phyloP scores from a whole-genome alignment of 2,329 filamentous ascomycete species.

The Colletotrichum coccodes region DNA sequence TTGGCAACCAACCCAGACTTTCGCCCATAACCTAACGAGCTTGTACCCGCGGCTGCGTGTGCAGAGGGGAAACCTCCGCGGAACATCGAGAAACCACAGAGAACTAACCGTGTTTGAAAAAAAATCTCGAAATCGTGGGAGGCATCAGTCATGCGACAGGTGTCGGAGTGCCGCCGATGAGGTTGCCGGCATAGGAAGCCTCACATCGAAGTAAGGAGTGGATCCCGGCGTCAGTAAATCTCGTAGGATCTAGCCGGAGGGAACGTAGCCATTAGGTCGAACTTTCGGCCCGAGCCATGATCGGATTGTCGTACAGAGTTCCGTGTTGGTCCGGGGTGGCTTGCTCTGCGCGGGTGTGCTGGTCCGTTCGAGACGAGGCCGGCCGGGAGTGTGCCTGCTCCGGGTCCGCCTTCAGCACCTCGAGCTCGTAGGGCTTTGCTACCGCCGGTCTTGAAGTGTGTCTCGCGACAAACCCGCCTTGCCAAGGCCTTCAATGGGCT shows the following conservation, averaged over 20 bases:
- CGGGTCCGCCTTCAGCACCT: neutral
- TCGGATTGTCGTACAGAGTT: neutral
- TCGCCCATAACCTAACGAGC: neutral
- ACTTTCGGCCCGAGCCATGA: conserved; percentile 22
- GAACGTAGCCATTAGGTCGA: neutral
- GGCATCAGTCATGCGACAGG: neutral
- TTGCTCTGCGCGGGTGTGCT: neutral
- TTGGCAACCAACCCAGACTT: neutral
- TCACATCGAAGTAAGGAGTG: neutral
- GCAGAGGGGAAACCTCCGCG: too few species aligned
- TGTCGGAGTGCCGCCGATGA: neutral
- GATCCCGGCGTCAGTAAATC: neutral
- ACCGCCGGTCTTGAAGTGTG: neutral
- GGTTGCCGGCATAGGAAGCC: neutral
- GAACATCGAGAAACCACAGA: neutral
- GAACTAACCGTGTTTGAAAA: neutral
- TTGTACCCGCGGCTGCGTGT: neutral
- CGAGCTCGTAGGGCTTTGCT: neutral
- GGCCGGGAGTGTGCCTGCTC: neutral
- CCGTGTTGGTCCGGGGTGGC: conserved; percentile 3
- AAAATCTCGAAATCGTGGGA: neutral
- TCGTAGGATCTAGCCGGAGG: neutral
- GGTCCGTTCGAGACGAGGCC: neutral
- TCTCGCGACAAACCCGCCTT: neutral
- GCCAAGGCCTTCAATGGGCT: neutral